Evolutionary conservation across 2,329 filamentous ascomycete species (phyloP).

Genomic region (Pezicula carpinea): DNA sequence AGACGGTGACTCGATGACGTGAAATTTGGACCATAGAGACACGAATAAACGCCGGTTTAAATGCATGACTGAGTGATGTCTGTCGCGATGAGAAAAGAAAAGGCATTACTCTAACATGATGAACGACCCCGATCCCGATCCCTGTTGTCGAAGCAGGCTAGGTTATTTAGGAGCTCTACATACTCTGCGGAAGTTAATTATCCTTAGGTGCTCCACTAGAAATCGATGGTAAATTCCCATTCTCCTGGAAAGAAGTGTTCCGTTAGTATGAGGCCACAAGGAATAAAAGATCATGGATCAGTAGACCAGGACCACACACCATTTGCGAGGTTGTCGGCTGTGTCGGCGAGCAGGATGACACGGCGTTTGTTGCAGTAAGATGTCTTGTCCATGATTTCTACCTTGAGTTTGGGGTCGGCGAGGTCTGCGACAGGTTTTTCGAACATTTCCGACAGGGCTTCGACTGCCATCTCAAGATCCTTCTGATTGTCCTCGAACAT

Average conservation of each 20-base stretch:
- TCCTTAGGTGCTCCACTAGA: background rate
- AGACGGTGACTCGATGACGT: background rate
- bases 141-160: background rate
- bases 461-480: constrained; percentile 94
- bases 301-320: constrained; percentile 50
- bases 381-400: constrained; percentile 98
- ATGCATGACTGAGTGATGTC: constrained; percentile 6
- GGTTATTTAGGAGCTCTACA: background rate
- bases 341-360: constrained; percentile 85
- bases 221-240: constrained; percentile 16
- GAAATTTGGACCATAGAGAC: too few species aligned
- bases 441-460: constrained; percentile 98
- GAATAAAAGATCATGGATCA: background rate
- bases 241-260: constrained; percentile 11
- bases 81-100: background rate
- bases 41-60: too few species aligned
- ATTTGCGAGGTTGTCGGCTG: constrained; percentile 84
- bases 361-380: constrained; percentile 92
- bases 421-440: constrained; percentile 92
- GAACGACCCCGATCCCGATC: too few species aligned
- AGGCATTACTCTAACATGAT: background rate
- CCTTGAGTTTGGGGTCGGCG: constrained; percentile 82
- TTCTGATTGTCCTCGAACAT: constrained; percentile 99
- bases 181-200: background rate
- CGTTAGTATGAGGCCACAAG: background rate